These are phyloP conservation scores for Chrysanthemum lavandulifolium DNA, from an alignment of 129 eudicot genomes.

Conservation along the genomic window DNA sequence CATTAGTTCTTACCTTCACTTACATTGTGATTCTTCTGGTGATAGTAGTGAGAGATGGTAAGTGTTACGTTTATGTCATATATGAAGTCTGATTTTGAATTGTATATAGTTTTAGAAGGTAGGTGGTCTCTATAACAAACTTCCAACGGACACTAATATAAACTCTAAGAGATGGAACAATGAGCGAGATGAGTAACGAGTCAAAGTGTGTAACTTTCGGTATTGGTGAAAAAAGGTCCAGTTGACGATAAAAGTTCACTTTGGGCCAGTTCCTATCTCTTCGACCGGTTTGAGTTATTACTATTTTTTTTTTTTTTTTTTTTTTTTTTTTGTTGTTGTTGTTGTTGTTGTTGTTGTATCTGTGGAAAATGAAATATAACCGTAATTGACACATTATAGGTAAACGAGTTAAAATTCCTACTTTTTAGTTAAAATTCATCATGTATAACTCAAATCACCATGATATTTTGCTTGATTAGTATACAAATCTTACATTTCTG, in stretches of 20 bases:
- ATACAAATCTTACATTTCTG: too few species aligned
- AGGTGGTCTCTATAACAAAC: not conserved
- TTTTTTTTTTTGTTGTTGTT: too few species aligned
- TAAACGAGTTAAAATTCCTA: too few species aligned
- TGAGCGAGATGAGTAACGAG: not conserved
- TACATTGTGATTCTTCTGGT: constrained; percentile 46
- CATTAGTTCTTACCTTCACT: constrained; percentile 46
- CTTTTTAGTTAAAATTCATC: too few species aligned
- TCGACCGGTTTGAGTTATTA: too few species aligned
- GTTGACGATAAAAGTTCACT: too few species aligned
- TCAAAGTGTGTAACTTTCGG: not conserved
- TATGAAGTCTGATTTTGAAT: not conserved
- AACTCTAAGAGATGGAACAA: not conserved
- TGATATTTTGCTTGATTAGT: not conserved
- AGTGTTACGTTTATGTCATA: constrained; percentile 6
- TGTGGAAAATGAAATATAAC: too few species aligned
- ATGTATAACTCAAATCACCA: too few species aligned
- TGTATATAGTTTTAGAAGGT: not conserved
- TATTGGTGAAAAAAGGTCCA: not conserved
- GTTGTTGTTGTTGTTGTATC: too few species aligned
- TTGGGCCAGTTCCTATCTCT: too few species aligned
- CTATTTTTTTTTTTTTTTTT: not conserved
- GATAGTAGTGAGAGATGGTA: constrained; percentile 38
- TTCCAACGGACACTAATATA: not conserved
- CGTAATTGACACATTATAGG: too few species aligned